Evolutionary conservation across 2,329 filamentous ascomycete species (phyloP).

Genomic region (Ophiocordyceps camponoti-leonardi): DNA sequence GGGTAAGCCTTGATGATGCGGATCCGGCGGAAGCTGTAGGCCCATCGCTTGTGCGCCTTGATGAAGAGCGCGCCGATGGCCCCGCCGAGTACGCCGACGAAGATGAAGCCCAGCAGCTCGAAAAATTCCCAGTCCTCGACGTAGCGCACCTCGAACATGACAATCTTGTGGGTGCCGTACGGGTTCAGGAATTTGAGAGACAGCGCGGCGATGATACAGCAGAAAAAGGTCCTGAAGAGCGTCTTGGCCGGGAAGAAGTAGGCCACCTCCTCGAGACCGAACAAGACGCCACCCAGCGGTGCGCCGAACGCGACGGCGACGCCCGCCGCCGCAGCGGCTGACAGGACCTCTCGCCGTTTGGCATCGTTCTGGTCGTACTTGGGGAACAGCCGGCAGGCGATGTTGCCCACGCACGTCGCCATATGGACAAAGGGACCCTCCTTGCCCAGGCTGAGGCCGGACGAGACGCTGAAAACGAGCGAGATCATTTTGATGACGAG

Average conservation of each 20-base stretch:
- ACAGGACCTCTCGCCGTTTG: slow-evolving; percentile 86
- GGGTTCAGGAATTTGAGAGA: slow-evolving; percentile 91
- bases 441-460: slow-evolving; percentile 84
- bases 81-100: slow-evolving; percentile 77
- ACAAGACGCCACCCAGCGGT: slow-evolving; percentile 72
- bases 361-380: slow-evolving; percentile 93
- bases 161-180: slow-evolving; percentile 91
- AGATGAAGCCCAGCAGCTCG: slow-evolving; percentile 68
- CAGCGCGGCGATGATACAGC: slow-evolving; percentile 82
- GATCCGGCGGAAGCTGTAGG: slow-evolving; percentile 70
- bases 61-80: slow-evolving; percentile 83
- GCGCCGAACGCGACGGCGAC: slow-evolving; percentile 91
- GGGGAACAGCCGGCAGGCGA: slow-evolving; percentile 77
- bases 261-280: slow-evolving; percentile 85
- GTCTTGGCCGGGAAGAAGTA: slow-evolving; percentile 98
- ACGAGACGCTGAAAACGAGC: slow-evolving; percentile 76
- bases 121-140: slow-evolving; percentile 85
- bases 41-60: slow-evolving; percentile 86
- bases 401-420: slow-evolving; percentile 86
- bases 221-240: slow-evolving; percentile 93
- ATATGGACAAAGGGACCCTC: slow-evolving; percentile 97
- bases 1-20: slow-evolving; percentile 66
- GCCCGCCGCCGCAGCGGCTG: slow-evolving; percentile 77
- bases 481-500: slow-evolving; percentile 71
- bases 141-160: slow-evolving; percentile 90